These are phyloP conservation scores for Thecaphora thlaspeos DNA, from an alignment of 1,284 basidiomycete species.

Conservation along the genomic window DNA sequence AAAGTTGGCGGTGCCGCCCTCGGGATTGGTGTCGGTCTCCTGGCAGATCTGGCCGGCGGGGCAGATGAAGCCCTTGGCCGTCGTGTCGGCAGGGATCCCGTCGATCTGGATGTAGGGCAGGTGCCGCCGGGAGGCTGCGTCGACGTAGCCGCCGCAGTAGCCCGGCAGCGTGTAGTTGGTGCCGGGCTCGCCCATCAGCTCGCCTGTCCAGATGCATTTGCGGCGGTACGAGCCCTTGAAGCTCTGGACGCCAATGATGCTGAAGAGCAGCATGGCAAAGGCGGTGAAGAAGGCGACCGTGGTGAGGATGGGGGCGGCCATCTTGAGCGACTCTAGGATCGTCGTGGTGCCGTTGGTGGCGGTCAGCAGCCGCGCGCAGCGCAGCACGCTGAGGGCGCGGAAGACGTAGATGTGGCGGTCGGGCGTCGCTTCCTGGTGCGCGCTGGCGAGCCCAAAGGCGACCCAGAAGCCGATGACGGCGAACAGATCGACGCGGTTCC, in stretches of 20 bases:
- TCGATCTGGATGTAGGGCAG: slow-evolving; percentile 19
- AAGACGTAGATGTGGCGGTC: slow-evolving; percentile 79
- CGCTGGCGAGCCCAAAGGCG: slow-evolving; percentile 69
- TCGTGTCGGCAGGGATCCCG: slow-evolving; percentile 13
- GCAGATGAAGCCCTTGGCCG: slow-evolving; percentile 55
- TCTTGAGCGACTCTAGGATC: slow-evolving; percentile 89
- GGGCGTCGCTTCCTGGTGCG: slow-evolving; percentile 68
- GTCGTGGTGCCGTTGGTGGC: slow-evolving; percentile 91
- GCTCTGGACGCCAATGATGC: slow-evolving; percentile 59
- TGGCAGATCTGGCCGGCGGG: slow-evolving; percentile 56
- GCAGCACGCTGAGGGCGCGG: slow-evolving; percentile 81
- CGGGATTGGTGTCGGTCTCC: slow-evolving; percentile 65
- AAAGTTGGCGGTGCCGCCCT: slow-evolving; percentile 73
- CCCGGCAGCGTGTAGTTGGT: slow-evolving; percentile 44
- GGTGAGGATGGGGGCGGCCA: slow-evolving; percentile 79
- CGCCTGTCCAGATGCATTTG: slow-evolving; percentile 51
- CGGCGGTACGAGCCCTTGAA: slow-evolving; percentile 56
- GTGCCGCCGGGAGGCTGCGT: background rate
- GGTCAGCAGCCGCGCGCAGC: slow-evolving; percentile 78
- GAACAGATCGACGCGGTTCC: slow-evolving; percentile 86
- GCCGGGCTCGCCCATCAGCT: slow-evolving; percentile 35
- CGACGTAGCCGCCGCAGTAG: slow-evolving; percentile 50
- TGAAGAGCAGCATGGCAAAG: slow-evolving; percentile 86
- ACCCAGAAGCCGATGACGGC: slow-evolving; percentile 79
- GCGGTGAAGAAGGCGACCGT: slow-evolving; percentile 87